A percentile compares a stretch with the other conserved stretches of the same genome.
Evolutionary conservation across 495 filamentous ascomycete genomes (phyloP).

Genomic region (Daldinia loculata): DNA sequence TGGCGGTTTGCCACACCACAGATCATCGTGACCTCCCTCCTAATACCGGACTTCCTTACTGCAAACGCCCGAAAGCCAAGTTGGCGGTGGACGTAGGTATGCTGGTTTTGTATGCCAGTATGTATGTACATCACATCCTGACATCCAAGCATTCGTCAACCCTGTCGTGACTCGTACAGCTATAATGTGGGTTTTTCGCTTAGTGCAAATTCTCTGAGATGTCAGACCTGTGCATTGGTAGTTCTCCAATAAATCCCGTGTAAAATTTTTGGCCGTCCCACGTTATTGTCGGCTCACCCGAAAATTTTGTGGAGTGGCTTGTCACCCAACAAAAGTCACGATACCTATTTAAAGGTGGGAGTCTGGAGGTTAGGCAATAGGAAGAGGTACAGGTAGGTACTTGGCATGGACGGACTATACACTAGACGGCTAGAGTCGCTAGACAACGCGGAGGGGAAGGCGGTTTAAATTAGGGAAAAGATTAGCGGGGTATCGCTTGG

Average conservation of each 20-base stretch:
- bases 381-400: constrained; percentile 15
- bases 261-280: constrained; percentile 5
- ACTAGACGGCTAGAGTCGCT: constrained; percentile 4
- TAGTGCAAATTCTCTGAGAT: constrained; percentile 13
- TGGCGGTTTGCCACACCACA: constrained; percentile 41
- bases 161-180: constrained; percentile 38
- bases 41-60: constrained; percentile 37
- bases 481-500: constrained; percentile 36
- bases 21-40: constrained; percentile 43
- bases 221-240: neutral
- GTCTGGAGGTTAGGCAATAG: constrained; percentile 10
- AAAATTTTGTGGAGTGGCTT: constrained; percentile 33
- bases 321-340: constrained; percentile 41
- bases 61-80: constrained; percentile 34
- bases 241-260: constrained; percentile 18
- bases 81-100: constrained; percentile 31
- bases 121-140: constrained; percentile 29
- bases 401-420: neutral
- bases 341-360: constrained; percentile 32
- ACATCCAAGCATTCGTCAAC: constrained; percentile 22
- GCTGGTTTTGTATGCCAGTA: constrained; percentile 6
- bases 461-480: constrained; percentile 27
- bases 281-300: constrained; percentile 20
- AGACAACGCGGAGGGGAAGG: constrained; percentile 28
- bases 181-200: constrained; percentile 35